Conservation (phyloP, 805 yeast genomes). For the Zygosaccharomyces pseudorouxii region DNA sequence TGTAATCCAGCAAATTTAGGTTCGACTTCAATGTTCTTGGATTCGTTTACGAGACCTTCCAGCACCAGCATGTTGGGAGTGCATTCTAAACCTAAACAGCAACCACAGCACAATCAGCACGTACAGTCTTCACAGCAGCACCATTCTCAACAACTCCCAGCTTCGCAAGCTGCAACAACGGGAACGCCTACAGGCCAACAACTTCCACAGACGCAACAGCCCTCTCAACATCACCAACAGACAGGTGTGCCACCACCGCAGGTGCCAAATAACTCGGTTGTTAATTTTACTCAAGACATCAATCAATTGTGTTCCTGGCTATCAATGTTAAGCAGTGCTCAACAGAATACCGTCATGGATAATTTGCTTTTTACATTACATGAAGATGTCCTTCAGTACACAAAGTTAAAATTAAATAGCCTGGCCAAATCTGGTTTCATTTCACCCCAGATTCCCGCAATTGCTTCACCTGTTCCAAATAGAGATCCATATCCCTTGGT, state of each 20-base stretch:
- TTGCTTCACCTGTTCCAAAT: constrained; percentile 28
- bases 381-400: constrained; percentile 47
- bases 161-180: not conserved
- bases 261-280: constrained; percentile 14
- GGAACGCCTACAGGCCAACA: not conserved
- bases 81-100: constrained; percentile 10
- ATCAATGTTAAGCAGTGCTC: constrained; percentile 46
- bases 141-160: constrained; percentile 1
- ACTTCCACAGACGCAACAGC: not conserved
- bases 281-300: constrained; percentile 48
- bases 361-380: constrained; percentile 48
- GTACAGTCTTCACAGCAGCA: constrained; percentile 3
- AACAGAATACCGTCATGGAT: constrained; percentile 50
- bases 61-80: constrained; percentile 14
- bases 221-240: constrained; percentile 3
- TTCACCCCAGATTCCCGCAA: constrained; percentile 23
- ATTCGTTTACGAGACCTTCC: constrained; percentile 22
- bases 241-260: constrained; percentile 1
- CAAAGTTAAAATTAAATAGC: constrained; percentile 45
- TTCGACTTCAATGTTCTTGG: constrained; percentile 20
- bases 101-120: constrained; percentile 1
- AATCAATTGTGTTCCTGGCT: constrained; percentile 49
- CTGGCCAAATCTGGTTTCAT: constrained; percentile 25
- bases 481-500: constrained; percentile 17
- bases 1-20: constrained; percentile 12